Conservation (phyloP, 257 asterid genomes). For the Solanum paucissectum region DNA sequence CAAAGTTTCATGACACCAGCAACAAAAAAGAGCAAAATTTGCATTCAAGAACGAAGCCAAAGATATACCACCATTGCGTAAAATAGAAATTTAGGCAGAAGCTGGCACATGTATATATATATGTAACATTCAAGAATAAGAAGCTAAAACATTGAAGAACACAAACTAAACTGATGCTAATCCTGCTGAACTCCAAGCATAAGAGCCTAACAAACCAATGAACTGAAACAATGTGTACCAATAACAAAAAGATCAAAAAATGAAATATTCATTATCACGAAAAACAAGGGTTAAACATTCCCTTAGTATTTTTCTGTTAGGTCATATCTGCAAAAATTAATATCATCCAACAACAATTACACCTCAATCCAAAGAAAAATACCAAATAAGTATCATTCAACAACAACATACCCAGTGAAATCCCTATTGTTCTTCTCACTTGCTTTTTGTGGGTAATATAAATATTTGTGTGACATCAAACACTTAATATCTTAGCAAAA, state of each 20-base stretch:
- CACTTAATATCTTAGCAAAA: background rate
- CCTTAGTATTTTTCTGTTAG: background rate
- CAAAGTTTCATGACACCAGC: background rate
- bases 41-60: background rate
- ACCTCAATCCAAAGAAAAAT: background rate
- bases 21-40: background rate
- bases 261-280: background rate
- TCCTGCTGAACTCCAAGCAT: background rate
- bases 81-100: background rate
- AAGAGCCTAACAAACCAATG: background rate
- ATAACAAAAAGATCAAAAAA: background rate
- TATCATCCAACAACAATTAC: background rate
- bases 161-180: background rate
- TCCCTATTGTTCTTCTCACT: background rate
- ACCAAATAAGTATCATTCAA: background rate
- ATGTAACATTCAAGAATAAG: background rate
- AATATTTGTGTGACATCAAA: background rate
- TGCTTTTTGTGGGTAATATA: background rate
- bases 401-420: background rate
- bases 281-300: background rate
- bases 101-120: background rate
- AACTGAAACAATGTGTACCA: background rate
- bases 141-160: background rate
- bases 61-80: background rate
- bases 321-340: background rate